Evolutionary conservation across 176 grass and related monocot genomes (phyloP), one percentile per base, ranked within the genome.

Genomic region (Oropetium thomaeum): DNA sequence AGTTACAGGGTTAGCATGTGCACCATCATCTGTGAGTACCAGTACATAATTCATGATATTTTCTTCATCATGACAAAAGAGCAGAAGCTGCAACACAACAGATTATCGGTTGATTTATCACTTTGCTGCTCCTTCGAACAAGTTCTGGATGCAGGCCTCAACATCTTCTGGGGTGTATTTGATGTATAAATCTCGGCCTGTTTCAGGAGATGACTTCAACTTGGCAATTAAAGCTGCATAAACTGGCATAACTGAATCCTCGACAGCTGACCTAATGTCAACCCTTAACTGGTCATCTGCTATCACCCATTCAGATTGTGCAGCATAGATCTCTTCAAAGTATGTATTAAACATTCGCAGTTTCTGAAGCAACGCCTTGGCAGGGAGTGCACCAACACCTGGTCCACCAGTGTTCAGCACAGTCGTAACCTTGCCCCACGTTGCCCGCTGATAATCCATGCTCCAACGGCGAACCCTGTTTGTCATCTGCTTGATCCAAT

Each of bases 291-390:
- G 90, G 10, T 93, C 94, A 78, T 97, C 86, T 19, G 81, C 86
- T 75, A 97, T 69, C 58, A 93, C 65, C 90, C 94, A 97, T 52
- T 83, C 78, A 47, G 69, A 66, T 26, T 93, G 94, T 37, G 57
- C 32, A 12, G 16, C 69, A 53, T 60, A 93, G 42, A 93, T 97
- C 61, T 97, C 94, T 22, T 91, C 88, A 19, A 97, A 82, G 51
- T 97, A 97, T 10, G 78, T 83, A 67, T 93, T 97, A 60, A 97
- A 97, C 85, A 97, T 76, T 10, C 90, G 68, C 52, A 97, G 33
- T n/a, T 92, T 93, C 83, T 95, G 91, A 44, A 71, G 78, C 83
- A 88, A 83, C 0, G 75, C 80, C 69, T 83, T 88, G 12, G 43
- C 53, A 37, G 75, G 43, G 75, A 88, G 60, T 30, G 62, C 80